A percentile compares a stretch with the other conserved stretches of the same genome.
Evolutionary conservation across 768 basidiomycete genomes (phyloP).

Genomic region (Pisolithus orientalis): DNA sequence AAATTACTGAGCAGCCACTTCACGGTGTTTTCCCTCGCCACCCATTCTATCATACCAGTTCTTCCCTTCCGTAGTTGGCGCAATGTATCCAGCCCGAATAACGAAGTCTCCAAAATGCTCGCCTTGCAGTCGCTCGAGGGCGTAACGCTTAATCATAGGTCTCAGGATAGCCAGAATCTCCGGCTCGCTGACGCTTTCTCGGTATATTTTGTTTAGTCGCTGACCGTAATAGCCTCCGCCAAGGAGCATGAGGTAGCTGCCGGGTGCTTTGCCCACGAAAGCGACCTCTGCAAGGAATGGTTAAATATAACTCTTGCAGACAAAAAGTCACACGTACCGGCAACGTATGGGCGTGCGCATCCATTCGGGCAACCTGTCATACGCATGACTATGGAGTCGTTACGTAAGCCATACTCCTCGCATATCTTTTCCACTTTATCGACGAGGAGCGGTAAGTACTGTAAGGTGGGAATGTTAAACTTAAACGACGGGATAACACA

Average conservation of each 20-base stretch:
- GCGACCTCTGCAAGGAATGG: constrained; percentile 63
- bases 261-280: constrained; percentile 94
- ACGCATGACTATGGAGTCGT: constrained; percentile 96
- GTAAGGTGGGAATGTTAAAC: constrained; percentile 30
- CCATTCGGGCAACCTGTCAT: constrained; percentile 98
- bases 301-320: background rate
- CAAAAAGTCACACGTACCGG: constrained; percentile 41
- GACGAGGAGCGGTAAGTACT: constrained; percentile 89
- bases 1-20: constrained; percentile 16
- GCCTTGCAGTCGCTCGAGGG: constrained; percentile 76
- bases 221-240: constrained; percentile 95
- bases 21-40: constrained; percentile 59
- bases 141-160: constrained; percentile 95
- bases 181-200: constrained; percentile 84
- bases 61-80: constrained; percentile 76
- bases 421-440: constrained; percentile 94
- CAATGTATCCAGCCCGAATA: constrained; percentile 86
- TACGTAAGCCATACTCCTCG: constrained; percentile 87
- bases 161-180: constrained; percentile 84
- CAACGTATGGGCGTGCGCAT: constrained; percentile 89
- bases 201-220: constrained; percentile 92
- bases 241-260: constrained; percentile 88
- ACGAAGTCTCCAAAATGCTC: constrained; percentile 97
- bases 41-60: constrained; percentile 85
- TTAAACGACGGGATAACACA: constrained; percentile 11